Evolutionary conservation across 2,329 filamentous ascomycete species (phyloP).

Genomic region (Xylariaceae sp.): DNA sequence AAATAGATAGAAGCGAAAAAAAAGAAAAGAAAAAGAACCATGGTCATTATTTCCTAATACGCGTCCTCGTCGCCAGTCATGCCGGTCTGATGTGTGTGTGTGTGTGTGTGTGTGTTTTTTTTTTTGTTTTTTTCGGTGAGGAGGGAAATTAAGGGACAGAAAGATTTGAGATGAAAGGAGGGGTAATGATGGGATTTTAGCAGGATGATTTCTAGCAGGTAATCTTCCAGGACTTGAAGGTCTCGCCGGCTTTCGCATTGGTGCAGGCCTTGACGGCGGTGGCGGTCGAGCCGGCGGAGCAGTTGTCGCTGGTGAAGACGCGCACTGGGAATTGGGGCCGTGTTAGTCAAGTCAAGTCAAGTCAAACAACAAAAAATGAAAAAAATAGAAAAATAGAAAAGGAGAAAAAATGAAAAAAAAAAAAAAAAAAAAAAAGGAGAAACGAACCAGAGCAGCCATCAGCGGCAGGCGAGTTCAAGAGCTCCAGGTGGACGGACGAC

Average conservation of each 20-base stretch:
- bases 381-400: background rate
- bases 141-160: no score
- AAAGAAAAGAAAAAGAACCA: no score
- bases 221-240: slow-evolving; percentile 17
- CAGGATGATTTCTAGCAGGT: slow-evolving; percentile 3
- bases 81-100: no score
- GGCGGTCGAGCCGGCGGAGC: slow-evolving; percentile 6
- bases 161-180: no score
- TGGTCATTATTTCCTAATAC: no score
- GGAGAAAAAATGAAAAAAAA: background rate
- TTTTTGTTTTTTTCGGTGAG: no score
- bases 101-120: no score
- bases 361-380: no score
- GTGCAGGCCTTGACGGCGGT: slow-evolving; percentile 7
- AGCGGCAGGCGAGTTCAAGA: slow-evolving; percentile 15
- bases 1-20: no score
- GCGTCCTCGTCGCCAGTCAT: no score
- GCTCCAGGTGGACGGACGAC: slow-evolving; percentile 18
- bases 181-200: no score
- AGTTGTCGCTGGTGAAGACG: slow-evolving; percentile 17
- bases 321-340: slow-evolving; percentile 13
- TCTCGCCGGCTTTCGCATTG: slow-evolving; percentile 1
- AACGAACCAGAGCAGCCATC: slow-evolving; percentile 25
- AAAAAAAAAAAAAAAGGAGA: background rate
- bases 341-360: background rate